Evolutionary conservation across 768 basidiomycete genomes (phyloP).

Genomic region (Lyophyllum atratum): DNA sequence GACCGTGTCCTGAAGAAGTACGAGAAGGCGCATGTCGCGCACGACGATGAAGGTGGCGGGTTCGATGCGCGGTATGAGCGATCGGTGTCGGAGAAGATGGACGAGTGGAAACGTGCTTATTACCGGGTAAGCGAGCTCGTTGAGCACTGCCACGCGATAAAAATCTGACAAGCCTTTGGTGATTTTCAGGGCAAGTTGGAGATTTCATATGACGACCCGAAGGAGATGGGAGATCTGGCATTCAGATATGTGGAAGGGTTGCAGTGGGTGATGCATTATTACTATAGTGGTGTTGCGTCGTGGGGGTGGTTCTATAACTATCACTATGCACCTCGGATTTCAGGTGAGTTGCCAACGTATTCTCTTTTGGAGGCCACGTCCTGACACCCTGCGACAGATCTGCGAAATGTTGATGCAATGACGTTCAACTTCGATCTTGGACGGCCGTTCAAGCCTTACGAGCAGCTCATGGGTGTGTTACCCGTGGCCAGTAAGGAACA

Average conservation of each 20-base stretch:
- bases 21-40: slow-evolving; percentile 75
- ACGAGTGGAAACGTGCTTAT: slow-evolving; percentile 89
- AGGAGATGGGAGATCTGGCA: slow-evolving; percentile 68
- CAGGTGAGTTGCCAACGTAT: slow-evolving; percentile 54
- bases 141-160: neutral
- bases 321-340: slow-evolving; percentile 96
- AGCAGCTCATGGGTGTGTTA: slow-evolving; percentile 98
- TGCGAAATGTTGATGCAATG: slow-evolving; percentile 78
- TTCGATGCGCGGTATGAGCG: slow-evolving; percentile 81
- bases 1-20: slow-evolving; percentile 88
- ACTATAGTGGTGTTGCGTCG: slow-evolving; percentile 94
- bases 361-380: neutral
- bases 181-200: slow-evolving; percentile 76
- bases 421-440: slow-evolving; percentile 87
- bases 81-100: slow-evolving; percentile 80
- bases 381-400: slow-evolving; percentile 29
- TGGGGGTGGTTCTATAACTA: slow-evolving; percentile 99
- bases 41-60: slow-evolving; percentile 69
- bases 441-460: slow-evolving; percentile 87
- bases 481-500: slow-evolving; percentile 89
- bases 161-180: neutral
- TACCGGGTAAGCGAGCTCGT: slow-evolving; percentile 62
- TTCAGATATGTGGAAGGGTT: slow-evolving; percentile 90
- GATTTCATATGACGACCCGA: slow-evolving; percentile 70
- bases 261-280: slow-evolving; percentile 99